These are phyloP conservation scores for Solanum aculeatissimum DNA, from an alignment of 305 asterid genomes.

Conservation along the genomic window DNA sequence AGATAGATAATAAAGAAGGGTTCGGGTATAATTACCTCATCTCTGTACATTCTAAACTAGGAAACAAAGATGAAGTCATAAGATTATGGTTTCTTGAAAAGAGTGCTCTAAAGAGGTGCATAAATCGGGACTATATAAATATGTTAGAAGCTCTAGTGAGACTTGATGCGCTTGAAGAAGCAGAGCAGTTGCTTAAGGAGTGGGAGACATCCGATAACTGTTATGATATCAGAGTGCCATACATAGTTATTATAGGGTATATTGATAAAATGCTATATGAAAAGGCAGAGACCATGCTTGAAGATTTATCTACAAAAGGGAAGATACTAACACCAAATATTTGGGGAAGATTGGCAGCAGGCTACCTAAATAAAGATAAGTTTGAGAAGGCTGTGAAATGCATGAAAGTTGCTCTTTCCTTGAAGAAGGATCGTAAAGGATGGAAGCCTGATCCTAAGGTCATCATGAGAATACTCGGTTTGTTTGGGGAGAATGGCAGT, in stretches of 20 bases:
- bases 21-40: slow-evolving; percentile 56
- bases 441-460: slow-evolving; percentile 27
- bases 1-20: slow-evolving; percentile 39
- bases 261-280: slow-evolving; percentile 33
- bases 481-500: slow-evolving; percentile 33
- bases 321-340: slow-evolving; percentile 25
- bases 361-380: slow-evolving; percentile 39
- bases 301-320: slow-evolving; percentile 23
- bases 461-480: slow-evolving; percentile 19
- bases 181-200: slow-evolving; percentile 43
- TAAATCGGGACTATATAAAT: slow-evolving; percentile 50
- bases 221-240: slow-evolving; percentile 58
- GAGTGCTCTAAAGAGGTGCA: slow-evolving; percentile 34
- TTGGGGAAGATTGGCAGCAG: slow-evolving; percentile 52
- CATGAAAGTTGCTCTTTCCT: slow-evolving; percentile 34
- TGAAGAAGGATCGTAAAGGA: slow-evolving; percentile 1
- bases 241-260: slow-evolving; percentile 34
- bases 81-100: slow-evolving; percentile 58
- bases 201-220: slow-evolving; percentile 67
- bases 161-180: slow-evolving; percentile 55
- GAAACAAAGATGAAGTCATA: slow-evolving; percentile 42
- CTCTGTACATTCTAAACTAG: slow-evolving; percentile 52
- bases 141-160: slow-evolving; percentile 51
- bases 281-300: slow-evolving; percentile 51
- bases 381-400: slow-evolving; percentile 31